Percentiles rank a stretch among this genome's conserved stretches.
phyloP scores from a whole-genome alignment of 495 filamentous ascomycete genomes.

The Talaromyces ruber region DNA sequence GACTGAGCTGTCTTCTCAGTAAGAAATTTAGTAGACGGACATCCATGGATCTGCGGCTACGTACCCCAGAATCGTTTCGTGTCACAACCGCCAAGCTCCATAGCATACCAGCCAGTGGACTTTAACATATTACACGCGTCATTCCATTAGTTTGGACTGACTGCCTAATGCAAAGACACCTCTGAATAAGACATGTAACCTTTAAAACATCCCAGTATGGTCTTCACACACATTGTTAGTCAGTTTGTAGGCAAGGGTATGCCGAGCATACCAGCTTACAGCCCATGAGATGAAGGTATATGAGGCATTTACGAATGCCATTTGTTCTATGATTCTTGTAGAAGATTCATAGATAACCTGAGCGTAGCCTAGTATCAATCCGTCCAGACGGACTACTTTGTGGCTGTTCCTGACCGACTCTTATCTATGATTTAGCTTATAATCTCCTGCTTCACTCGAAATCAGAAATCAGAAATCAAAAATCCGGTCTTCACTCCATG shows the following conservation, averaged over 20 bases:
- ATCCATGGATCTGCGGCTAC: background rate
- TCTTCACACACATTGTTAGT: background rate
- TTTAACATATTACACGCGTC: background rate
- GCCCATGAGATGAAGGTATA: background rate
- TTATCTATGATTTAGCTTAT: background rate
- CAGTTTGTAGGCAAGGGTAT: background rate
- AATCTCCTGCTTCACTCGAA: background rate
- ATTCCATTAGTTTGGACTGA: background rate
- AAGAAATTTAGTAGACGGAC: background rate
- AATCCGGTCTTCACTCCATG: background rate
- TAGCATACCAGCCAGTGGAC: background rate
- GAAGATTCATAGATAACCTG: background rate
- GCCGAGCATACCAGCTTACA: background rate
- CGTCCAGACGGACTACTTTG: background rate
- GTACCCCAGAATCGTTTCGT: background rate
- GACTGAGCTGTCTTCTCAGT: background rate
- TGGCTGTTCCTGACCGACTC: background rate
- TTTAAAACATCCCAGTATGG: background rate
- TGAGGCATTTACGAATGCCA: background rate
- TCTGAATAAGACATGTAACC: background rate
- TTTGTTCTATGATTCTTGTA: background rate
- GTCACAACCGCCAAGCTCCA: background rate
- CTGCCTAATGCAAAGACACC: background rate
- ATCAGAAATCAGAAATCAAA: background rate
- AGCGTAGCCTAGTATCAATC: background rate